Conservation (phyloP, 78 protist species). For the Mantamonas sphyraenae region DNA sequence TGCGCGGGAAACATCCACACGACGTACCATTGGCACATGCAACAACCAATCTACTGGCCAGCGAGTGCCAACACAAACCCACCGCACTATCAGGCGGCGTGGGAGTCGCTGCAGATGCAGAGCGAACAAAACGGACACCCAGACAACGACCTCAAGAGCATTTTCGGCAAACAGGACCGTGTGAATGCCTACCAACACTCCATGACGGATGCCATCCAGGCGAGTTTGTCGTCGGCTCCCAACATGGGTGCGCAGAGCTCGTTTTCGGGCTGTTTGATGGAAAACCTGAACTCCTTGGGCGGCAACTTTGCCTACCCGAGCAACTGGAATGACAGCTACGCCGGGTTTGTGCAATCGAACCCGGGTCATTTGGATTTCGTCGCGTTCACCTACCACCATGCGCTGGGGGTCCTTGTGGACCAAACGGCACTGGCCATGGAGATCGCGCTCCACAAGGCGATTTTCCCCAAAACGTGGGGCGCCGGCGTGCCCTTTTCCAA, state of each 20-base stretch:
- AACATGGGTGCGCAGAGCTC: neutral
- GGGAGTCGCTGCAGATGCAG: neutral
- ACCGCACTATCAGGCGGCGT: neutral
- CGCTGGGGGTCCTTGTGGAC: neutral
- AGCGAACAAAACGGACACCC: neutral
- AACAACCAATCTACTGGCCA: constrained; percentile 3
- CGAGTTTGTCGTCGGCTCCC: neutral
- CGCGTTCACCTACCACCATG: neutral
- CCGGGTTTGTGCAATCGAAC: neutral
- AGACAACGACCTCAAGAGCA: neutral
- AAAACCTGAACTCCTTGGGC: neutral
- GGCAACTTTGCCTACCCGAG: neutral
- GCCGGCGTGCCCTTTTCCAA: neutral
- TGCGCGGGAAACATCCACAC: constrained; percentile 1
- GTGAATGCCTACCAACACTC: neutral
- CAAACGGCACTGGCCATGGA: neutral
- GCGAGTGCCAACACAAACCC: neutral
- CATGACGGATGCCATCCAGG: neutral
- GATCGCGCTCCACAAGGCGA: neutral
- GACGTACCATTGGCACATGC: neutral
- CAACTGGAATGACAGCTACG: neutral
- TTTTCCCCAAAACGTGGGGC: neutral
- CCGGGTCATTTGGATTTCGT: neutral
- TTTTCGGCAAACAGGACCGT: neutral
- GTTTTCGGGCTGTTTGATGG: neutral